Percentiles rank a stretch among this genome's conserved stretches.
Conservation (phyloP, 2,329 filamentous ascomycete species). For the Monilinia aucupariae region DNA sequence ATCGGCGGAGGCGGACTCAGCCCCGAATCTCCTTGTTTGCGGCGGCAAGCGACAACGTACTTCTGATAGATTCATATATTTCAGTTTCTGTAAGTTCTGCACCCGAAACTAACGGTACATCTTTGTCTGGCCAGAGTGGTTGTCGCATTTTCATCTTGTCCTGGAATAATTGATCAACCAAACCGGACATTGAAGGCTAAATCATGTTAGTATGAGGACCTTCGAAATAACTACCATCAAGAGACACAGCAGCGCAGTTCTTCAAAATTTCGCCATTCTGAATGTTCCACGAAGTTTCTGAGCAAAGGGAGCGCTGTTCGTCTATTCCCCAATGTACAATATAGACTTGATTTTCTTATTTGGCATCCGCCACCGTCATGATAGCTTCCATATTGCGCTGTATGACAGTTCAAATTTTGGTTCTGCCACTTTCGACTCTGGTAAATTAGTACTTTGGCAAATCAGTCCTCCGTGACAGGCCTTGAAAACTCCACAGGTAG, state of each 20-base stretch:
- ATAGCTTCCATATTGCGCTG: background rate
- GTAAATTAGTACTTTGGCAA: background rate
- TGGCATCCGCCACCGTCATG: background rate
- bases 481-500: background rate
- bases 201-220: background rate
- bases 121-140: background rate
- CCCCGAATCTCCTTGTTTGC: slow-evolving; percentile 1
- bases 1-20: slow-evolving; percentile 1
- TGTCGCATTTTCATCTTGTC: background rate
- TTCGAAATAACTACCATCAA: background rate
- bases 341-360: background rate
- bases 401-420: background rate
- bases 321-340: background rate
- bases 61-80: background rate
- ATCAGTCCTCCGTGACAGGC: background rate
- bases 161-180: background rate
- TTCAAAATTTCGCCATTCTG: background rate
- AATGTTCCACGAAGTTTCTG: background rate
- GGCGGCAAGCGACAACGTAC: background rate
- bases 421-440: background rate
- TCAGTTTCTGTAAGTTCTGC: background rate
- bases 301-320: background rate
- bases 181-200: background rate
- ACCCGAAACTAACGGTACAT: background rate
- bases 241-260: background rate